Evolutionary conservation across 371 early-diverging fungal genomes (phyloP).

Genomic region (Rozella allomycis): DNA sequence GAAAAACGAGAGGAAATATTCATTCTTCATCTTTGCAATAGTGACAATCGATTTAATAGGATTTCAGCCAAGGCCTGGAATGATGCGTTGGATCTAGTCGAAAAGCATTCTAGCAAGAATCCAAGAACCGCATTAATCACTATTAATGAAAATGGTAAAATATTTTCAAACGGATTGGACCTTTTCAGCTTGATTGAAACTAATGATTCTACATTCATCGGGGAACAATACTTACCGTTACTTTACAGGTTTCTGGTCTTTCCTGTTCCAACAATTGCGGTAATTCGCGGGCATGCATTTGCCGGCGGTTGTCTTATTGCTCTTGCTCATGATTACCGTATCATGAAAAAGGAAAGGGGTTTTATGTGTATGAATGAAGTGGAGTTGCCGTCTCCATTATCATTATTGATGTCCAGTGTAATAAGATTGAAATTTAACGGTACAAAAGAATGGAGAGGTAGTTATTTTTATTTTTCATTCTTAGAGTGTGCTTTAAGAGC

Average conservation of each 20-base stretch:
- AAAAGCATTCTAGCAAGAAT: too few species aligned
- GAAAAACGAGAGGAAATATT: too few species aligned
- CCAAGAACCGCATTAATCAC: too few species aligned
- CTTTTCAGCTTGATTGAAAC: slow-evolving; percentile 14
- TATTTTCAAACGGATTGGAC: slow-evolving; percentile 56
- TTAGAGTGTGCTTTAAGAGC: slow-evolving; percentile 42
- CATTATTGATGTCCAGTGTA: slow-evolving; percentile 48
- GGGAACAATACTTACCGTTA: slow-evolving; percentile 24
- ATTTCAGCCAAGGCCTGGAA: too few species aligned
- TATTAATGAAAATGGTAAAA: slow-evolving; percentile 43
- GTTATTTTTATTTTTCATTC: slow-evolving; percentile 19
- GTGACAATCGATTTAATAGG: too few species aligned
- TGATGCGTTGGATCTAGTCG: too few species aligned
- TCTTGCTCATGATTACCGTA: slow-evolving; percentile 53
- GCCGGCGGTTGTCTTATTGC: slow-evolving; percentile 63
- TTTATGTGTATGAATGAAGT: slow-evolving; percentile 60
- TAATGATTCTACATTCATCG: slow-evolving; percentile 7
- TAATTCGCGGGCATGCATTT: slow-evolving; percentile 57
- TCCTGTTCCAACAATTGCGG: slow-evolving; percentile 57
- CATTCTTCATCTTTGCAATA: too few species aligned
- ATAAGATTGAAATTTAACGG: slow-evolving; percentile 29
- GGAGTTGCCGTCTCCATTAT: slow-evolving; percentile 41
- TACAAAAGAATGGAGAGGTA: background rate
- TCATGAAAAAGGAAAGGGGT: slow-evolving; percentile 57
- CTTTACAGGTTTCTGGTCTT: slow-evolving; percentile 35